Conservation (phyloP, 1,139 yeast genomes). For the Ashbya aceris region DNA sequence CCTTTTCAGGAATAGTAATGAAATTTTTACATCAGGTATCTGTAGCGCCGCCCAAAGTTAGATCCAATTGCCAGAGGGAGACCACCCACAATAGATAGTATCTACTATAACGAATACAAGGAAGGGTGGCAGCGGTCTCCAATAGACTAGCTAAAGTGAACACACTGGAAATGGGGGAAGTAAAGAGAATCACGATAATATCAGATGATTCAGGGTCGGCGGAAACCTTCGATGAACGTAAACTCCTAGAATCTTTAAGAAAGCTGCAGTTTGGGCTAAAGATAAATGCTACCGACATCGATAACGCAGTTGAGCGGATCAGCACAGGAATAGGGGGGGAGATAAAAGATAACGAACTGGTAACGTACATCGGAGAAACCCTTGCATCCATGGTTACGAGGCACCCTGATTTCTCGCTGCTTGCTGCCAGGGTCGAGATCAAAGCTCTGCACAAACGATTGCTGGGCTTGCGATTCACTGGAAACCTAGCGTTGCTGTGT, state of each 20-base stretch:
- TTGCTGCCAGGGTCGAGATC: slow-evolving; percentile 93
- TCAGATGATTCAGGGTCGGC: slow-evolving; percentile 4
- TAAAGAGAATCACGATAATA: slow-evolving; percentile 5
- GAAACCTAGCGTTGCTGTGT: slow-evolving; percentile 10
- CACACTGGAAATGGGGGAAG: background rate
- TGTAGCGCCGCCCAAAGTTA: too few relatives aligned
- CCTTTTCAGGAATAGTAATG: too few relatives aligned
- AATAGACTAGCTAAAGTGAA: background rate
- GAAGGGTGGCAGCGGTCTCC: too few relatives aligned
- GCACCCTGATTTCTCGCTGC: slow-evolving; percentile 90
- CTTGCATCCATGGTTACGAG: slow-evolving; percentile 95
- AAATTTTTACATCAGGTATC: too few relatives aligned
- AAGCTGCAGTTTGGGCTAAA: slow-evolving; percentile 37
- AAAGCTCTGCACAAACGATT: slow-evolving; percentile 80
- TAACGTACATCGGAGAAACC: slow-evolving; percentile 89
- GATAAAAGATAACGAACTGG: slow-evolving; percentile 78
- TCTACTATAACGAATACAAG: too few relatives aligned
- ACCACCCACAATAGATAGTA: too few relatives aligned
- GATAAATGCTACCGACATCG: slow-evolving; percentile 50
- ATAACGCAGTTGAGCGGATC: slow-evolving; percentile 50
- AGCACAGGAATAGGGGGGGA: slow-evolving; percentile 48
- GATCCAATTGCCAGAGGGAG: too few relatives aligned
- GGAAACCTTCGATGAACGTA: slow-evolving; percentile 3
- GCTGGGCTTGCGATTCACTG: slow-evolving; percentile 11
- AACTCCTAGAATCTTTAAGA: slow-evolving; percentile 4